Percentiles rank a stretch among this genome's conserved stretches.
Conservation (phyloP, 1,284 basidiomycete species). For the Ceratobasidium theobromae region DNA sequence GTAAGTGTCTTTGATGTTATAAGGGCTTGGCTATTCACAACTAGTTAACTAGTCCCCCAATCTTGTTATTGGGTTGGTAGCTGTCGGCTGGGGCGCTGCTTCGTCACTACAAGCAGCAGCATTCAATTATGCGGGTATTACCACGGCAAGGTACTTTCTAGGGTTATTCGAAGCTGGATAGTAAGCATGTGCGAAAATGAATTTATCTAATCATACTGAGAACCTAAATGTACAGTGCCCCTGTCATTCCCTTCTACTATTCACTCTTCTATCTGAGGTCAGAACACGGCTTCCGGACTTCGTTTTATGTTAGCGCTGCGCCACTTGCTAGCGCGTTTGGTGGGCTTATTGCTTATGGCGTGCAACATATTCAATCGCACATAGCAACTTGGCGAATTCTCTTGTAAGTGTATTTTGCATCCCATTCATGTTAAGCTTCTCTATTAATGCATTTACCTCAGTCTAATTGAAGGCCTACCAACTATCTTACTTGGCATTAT, state of each 20-base stretch:
- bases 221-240: conserved; percentile 2
- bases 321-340: conserved; percentile 36
- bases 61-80: conserved; percentile 30
- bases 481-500: conserved; percentile 31
- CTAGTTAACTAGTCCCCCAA: conserved; percentile 10
- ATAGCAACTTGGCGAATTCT: conserved; percentile 33
- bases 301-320: conserved; percentile 34
- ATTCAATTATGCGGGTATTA: conserved; percentile 34
- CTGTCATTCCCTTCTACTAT: conserved; percentile 34
- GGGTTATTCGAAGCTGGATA: conserved; percentile 26
- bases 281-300: conserved; percentile 31
- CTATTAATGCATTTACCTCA: not conserved
- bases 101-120: conserved; percentile 32
- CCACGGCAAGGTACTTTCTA: conserved; percentile 24
- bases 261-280: conserved; percentile 33
- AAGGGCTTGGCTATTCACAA: not conserved
- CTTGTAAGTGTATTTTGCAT: conserved; percentile 3
- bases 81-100: conserved; percentile 33
- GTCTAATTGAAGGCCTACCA: conserved; percentile 33
- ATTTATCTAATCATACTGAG: not conserved
- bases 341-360: conserved; percentile 36
- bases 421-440: not conserved
- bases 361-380: conserved; percentile 33
- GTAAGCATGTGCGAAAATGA: not conserved
- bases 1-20: not conserved